Conservation (phyloP, 306 rosid genomes). For the Cucumis cinereus region DNA sequence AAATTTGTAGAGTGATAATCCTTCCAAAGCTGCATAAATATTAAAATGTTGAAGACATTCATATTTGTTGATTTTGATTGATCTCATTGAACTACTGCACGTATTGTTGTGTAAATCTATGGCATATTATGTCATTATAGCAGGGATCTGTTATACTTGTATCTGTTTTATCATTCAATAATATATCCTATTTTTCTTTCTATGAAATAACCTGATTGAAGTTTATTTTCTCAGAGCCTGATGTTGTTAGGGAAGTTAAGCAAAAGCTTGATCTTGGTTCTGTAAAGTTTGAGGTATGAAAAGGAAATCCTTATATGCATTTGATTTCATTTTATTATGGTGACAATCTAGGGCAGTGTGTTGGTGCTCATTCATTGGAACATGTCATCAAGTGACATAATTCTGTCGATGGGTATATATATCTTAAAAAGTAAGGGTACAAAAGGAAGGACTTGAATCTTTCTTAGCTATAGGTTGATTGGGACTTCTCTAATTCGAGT, state of each 20-base stretch:
- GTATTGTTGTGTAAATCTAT: not conserved
- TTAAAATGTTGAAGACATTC: not conserved
- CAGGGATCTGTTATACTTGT: not conserved
- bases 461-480: not conserved
- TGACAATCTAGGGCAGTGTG: not conserved
- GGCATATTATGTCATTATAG: not conserved
- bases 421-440: not conserved
- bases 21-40: not conserved
- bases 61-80: not conserved
- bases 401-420: not conserved
- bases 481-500: not conserved
- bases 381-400: not conserved
- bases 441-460: not conserved
- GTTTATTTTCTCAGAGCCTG: slow-evolving; percentile 60
- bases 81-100: not conserved
- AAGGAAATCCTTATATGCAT: not conserved
- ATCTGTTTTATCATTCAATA: not conserved
- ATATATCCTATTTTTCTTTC: not conserved
- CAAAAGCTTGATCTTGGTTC: slow-evolving; percentile 93
- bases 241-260: slow-evolving; percentile 89
- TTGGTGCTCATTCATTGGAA: not conserved
- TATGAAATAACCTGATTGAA: not conserved
- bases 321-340: not conserved
- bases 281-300: slow-evolving; percentile 81
- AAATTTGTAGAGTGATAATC: not conserved